Base-by-base conservation (phyloP, 176 grass and related monocot species). In the Paspalum vaginatum region DNA sequence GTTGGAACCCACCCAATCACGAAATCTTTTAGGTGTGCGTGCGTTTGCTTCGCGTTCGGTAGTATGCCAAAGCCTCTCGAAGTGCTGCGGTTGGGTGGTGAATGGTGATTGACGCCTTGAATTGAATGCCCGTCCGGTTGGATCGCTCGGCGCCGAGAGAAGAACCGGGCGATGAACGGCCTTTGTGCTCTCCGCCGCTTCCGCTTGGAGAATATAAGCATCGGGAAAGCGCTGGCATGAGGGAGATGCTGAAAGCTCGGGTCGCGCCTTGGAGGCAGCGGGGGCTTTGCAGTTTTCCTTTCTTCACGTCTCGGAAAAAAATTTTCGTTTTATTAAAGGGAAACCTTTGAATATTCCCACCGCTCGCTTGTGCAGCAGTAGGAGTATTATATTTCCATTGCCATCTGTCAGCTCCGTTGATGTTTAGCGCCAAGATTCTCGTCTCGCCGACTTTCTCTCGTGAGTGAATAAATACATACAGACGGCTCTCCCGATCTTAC, bases 321-420 rank as follows among this genome's bases (percentile, higher is more conserved):
- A 70, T 78, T 85, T 65, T 51, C 17, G 9, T 78, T 78, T 32
- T 32, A 32, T 32, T 27, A 60, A 67, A 80, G 40, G 61, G 45
- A 68, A 72, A 4, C 20, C 60, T 86, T 86, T 86, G 84, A 50
- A 86, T 68, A 80, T 81, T 81, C 84, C 43, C 4, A 4, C 22
- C 1, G 12, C 20, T 48, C 9, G 32, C 24, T 20, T 40, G 6
- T n/a, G 9, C 24, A 14, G 24, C 32, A 32, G 32, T 32, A 32
- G n/a, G n/a, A n/a, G 32, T 32, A 32, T 3, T 2, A 32, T 32
- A 32, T 65, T 10, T 41, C 18, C 2, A 12, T 8, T 14, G 4
- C 20, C 54, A 16, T 25, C 10, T 13, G 6, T 4, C 11, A 7
- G 22, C 13, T 65, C 46, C 42, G 25, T 32, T 70, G 26, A 46